Evolutionary conservation across 345 rosid genomes (phyloP).

Genomic region (Salix udensis): DNA sequence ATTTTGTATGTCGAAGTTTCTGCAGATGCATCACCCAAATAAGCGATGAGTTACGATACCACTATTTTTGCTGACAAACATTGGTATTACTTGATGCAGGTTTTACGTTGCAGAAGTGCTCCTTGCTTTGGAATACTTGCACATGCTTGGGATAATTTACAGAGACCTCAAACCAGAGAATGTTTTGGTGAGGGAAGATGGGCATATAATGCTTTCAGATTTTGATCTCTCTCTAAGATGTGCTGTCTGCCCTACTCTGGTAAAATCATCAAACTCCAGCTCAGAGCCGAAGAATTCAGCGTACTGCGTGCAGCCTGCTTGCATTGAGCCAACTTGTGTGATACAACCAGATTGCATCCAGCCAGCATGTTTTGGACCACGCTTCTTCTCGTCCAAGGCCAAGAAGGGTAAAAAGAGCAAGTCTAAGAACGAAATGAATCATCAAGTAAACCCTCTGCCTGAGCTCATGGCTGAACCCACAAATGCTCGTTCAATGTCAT

Average conservation of each 20-base stretch:
- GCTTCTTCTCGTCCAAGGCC: slow-evolving; percentile 20
- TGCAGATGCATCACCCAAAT: too few species aligned
- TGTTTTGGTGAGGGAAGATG: slow-evolving; percentile 33
- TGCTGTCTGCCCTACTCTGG: slow-evolving; percentile 33
- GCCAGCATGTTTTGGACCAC: slow-evolving; percentile 30
- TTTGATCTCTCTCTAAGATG: slow-evolving; percentile 32
- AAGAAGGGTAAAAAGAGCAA: slow-evolving; percentile 22
- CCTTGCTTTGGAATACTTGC: slow-evolving; percentile 37
- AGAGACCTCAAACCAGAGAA: slow-evolving; percentile 37
- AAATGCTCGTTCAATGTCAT: slow-evolving; percentile 33
- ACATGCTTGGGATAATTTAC: slow-evolving; percentile 38
- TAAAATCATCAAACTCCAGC: slow-evolving; percentile 18
- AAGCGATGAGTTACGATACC: too few species aligned
- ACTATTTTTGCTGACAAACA: too few species aligned
- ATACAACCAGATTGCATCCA: slow-evolving; percentile 33
- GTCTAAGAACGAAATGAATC: slow-evolving; percentile 19
- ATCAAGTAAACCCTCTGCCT: slow-evolving; percentile 22
- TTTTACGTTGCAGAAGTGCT: slow-evolving; percentile 36
- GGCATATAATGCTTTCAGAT: slow-evolving; percentile 38
- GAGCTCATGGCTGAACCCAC: slow-evolving; percentile 36
- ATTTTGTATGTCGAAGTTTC: too few species aligned
- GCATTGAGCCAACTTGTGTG: slow-evolving; percentile 28
- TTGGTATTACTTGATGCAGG: slow-evolving; percentile 3
- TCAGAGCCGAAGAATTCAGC: slow-evolving; percentile 27
- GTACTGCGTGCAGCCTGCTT: slow-evolving; percentile 27